phyloP scores from a whole-genome alignment of 768 basidiomycete genomes.

The Pulveroboletus frians region DNA sequence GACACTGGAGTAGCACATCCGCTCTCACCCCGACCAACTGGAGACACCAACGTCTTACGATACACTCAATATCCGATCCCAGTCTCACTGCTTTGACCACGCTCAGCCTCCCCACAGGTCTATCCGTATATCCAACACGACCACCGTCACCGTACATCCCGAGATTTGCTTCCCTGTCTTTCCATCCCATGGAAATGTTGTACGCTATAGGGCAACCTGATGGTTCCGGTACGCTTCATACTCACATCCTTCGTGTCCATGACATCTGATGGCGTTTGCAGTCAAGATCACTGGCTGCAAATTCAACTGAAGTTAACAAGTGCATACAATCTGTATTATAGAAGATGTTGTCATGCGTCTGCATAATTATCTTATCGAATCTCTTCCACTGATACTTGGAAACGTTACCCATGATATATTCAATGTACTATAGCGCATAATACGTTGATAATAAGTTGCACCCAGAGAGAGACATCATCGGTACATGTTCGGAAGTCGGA shows the following conservation, averaged over 20 bases:
- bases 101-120: constrained; percentile 49
- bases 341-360: neutral
- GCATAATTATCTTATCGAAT: constrained; percentile 14
- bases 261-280: constrained; percentile 18
- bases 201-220: constrained; percentile 71
- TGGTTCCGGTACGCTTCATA: constrained; percentile 44
- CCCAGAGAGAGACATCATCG: neutral
- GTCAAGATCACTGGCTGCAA: constrained; percentile 59
- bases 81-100: constrained; percentile 33
- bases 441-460: neutral
- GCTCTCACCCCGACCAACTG: constrained; percentile 54
- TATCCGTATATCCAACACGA: constrained; percentile 51
- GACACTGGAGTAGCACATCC: constrained; percentile 44
- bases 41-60: constrained; percentile 58
- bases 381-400: constrained; percentile 3
- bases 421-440: constrained; percentile 16
- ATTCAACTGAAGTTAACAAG: constrained; percentile 27
- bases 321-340: neutral
- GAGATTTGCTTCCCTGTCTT: constrained; percentile 58
- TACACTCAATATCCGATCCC: constrained; percentile 50
- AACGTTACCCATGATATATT: constrained; percentile 12
- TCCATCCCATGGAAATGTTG: constrained; percentile 87
- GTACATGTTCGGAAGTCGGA: neutral
- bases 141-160: constrained; percentile 58
- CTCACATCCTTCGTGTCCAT: neutral